phyloP scores from a whole-genome alignment of 805 yeast species.

The Yamadazyma philogaea region DNA sequence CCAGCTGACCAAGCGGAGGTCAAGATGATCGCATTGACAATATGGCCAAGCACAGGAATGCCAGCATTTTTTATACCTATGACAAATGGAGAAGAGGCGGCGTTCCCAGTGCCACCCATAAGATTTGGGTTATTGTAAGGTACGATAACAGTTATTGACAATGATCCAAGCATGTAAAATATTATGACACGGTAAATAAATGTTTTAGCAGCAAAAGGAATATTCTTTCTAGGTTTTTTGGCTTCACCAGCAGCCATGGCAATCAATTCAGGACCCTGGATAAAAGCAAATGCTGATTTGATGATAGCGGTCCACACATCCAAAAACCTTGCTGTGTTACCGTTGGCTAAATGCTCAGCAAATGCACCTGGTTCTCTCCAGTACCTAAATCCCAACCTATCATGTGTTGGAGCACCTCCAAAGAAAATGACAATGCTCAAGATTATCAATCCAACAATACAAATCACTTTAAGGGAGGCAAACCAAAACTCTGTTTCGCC shows the following conservation, averaged over 20 bases:
- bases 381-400: conserved; percentile 46
- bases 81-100: conserved; percentile 35
- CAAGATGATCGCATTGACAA: conserved; percentile 70
- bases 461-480: conserved; percentile 30
- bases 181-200: conserved; percentile 50
- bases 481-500: conserved; percentile 40
- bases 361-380: conserved; percentile 31
- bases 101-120: conserved; percentile 31
- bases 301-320: conserved; percentile 61
- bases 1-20: conserved; percentile 74
- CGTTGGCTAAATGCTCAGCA: conserved; percentile 23
- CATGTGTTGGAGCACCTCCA: conserved; percentile 37
- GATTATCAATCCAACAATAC: conserved; percentile 30
- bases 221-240: conserved; percentile 31
- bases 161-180: conserved; percentile 39
- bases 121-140: conserved; percentile 25
- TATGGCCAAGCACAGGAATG: conserved; percentile 61
- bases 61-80: conserved; percentile 31
- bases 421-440: conserved; percentile 35
- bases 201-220: conserved; percentile 58
- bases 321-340: conserved; percentile 56
- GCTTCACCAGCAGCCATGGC: conserved; percentile 65
- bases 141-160: conserved; percentile 40
- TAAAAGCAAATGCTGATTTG: conserved; percentile 59
- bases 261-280: conserved; percentile 58